Evolutionary conservation across 2,329 filamentous ascomycete genomes (phyloP), one percentile per base, ranked within the genome.

Genomic region (Verticillium nubilum): DNA sequence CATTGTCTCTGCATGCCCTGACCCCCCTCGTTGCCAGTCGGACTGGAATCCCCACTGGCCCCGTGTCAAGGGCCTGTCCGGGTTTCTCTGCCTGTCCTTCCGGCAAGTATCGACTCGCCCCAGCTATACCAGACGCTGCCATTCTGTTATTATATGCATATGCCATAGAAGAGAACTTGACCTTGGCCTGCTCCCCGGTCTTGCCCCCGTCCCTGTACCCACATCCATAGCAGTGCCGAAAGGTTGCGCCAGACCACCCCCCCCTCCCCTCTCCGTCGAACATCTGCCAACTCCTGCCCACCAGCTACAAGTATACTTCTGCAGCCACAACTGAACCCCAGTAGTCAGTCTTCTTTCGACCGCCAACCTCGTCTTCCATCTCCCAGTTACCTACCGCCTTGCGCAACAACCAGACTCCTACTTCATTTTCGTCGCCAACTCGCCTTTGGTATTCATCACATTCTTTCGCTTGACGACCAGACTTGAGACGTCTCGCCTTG

Each of bases 291-390:
- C 70, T 74, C 75, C 70, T 70, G 72, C 65, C 64, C 66, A 72
- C 73, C 73, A 72, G 70, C 74, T 76, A 78, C 76, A 79, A 79
- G 76, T 78, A 76, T 74, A 78, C 74, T 72, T 73, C 71, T 73
- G 72, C 74, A 76, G 76, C 73, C 74, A 47, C 73, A 76, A 72
- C 70, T 69, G 67, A 69, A 63, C 63, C 66, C 62, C 62, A 47
- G 37, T 47, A 23, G n/a, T 25, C 37, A 47, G 64, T 68, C 65
- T 65, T 62, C 65, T 66, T 62, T 66, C 67, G 63, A 67, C 65
- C 69, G 62, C 68, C 64, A 61, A 63, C 65, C 63, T 70, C 59
- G 60, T 61, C 61, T 59, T 60, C 61, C 64, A 60, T 61, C 63
- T 61, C 58, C 58, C 54, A 42, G 10, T 19, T 25, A 23, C 37